Evolutionary conservation across 129 eudicot species (phyloP).

Genomic region (Mikania micrantha): DNA sequence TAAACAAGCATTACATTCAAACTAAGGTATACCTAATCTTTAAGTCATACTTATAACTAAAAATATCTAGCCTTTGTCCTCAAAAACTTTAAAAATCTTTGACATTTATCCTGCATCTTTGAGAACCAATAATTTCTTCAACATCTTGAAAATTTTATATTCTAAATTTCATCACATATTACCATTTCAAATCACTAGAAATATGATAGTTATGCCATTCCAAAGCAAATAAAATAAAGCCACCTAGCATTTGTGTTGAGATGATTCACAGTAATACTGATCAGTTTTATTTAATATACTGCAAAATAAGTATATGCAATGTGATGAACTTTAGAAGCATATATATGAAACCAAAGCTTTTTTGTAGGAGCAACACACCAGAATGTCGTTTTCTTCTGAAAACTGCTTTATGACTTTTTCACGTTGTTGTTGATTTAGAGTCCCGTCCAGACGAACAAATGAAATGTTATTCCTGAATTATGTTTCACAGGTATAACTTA

Average conservation of each 20-base stretch:
- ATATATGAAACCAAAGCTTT: not conserved
- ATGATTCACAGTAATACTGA: not conserved
- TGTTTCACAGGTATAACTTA: not conserved
- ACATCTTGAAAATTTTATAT: not conserved
- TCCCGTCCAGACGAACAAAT: slow-evolving; percentile 96
- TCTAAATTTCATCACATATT: not conserved
- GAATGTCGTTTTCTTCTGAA: slow-evolving; percentile 67
- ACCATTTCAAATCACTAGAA: not conserved
- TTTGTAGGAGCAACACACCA: slow-evolving; percentile 37
- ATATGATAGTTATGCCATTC: not conserved
- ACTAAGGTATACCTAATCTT: too few species aligned
- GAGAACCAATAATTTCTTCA: not conserved
- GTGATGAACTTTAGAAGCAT: not conserved
- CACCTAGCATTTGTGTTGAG: not conserved
- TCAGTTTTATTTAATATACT: not conserved
- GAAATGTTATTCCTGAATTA: slow-evolving; percentile 58
- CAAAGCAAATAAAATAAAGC: too few species aligned
- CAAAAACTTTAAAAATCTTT: too few species aligned
- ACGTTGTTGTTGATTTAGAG: slow-evolving; percentile 90
- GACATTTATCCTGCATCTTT: too few species aligned
- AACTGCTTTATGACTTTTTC: slow-evolving; percentile 88
- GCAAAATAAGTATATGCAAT: not conserved
- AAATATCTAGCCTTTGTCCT: too few species aligned
- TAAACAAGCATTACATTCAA: too few species aligned
- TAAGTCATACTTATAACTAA: too few species aligned